phyloP scores from a whole-genome alignment of 1,284 basidiomycete species.

The Malassezia vespertilionis region DNA sequence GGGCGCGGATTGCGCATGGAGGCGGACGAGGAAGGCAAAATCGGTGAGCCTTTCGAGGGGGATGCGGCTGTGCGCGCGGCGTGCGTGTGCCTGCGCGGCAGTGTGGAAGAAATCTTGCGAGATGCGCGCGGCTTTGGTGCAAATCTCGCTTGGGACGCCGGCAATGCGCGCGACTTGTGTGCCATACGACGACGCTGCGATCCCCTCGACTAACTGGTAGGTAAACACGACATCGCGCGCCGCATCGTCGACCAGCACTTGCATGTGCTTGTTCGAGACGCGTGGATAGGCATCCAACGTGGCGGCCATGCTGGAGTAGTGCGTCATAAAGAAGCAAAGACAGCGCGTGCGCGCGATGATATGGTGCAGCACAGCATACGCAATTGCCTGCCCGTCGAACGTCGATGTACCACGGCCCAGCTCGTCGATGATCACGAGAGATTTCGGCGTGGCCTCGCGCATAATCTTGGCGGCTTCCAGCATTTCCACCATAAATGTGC shows the following conservation, averaged over 20 bases:
- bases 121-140: slow-evolving; percentile 36
- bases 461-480: slow-evolving; percentile 44
- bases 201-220: slow-evolving; percentile 48
- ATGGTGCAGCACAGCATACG: slow-evolving; percentile 43
- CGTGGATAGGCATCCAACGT: slow-evolving; percentile 41
- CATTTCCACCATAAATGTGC: slow-evolving; percentile 48
- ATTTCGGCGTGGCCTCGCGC: slow-evolving; percentile 43
- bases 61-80: slow-evolving; percentile 30
- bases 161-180: slow-evolving; percentile 45
- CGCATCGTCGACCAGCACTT: slow-evolving; percentile 42
- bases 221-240: slow-evolving; percentile 43
- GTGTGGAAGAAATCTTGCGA: slow-evolving; percentile 35
- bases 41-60: slow-evolving; percentile 36
- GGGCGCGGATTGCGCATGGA: slow-evolving; percentile 9
- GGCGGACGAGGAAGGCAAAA: slow-evolving; percentile 38
- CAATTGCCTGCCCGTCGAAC: slow-evolving; percentile 46
- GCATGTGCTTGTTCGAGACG: slow-evolving; percentile 46
- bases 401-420: slow-evolving; percentile 47
- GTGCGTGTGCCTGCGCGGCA: slow-evolving; percentile 27
- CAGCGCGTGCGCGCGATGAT: slow-evolving; percentile 41
- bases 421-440: slow-evolving; percentile 47
- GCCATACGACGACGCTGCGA: slow-evolving; percentile 77
- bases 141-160: slow-evolving; percentile 39
- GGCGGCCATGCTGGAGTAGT: slow-evolving; percentile 39
- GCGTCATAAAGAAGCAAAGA: slow-evolving; percentile 45